Evolutionary conservation across 371 early-diverging fungal species (phyloP).

Genomic region (Blakeslea trispora): DNA sequence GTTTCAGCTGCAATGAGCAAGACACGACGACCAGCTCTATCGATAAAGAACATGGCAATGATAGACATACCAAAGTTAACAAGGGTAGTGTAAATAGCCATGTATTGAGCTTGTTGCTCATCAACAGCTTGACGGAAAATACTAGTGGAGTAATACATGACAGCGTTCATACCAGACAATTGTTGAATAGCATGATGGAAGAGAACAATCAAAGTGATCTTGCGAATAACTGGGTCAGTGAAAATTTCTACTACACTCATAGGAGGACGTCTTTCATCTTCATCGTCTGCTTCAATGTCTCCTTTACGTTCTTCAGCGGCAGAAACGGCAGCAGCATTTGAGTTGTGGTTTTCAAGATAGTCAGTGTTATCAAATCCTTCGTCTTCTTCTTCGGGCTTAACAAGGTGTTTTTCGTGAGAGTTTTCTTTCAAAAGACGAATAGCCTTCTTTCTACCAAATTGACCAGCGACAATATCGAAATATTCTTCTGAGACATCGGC

Average conservation of each 20-base stretch:
- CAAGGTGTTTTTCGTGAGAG: conserved; percentile 14
- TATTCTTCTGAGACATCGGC: conserved; percentile 17
- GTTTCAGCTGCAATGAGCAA: conserved; percentile 65
- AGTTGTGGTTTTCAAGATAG: neutral
- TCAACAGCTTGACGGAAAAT: conserved; percentile 51
- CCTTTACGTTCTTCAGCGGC: neutral
- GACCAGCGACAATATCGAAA: conserved; percentile 25
- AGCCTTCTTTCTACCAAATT: conserved; percentile 17
- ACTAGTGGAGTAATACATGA: conserved; percentile 79
- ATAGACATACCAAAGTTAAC: conserved; percentile 65
- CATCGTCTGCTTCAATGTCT: conserved; percentile 15
- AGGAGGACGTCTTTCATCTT: conserved; percentile 22
- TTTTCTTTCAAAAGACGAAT: conserved; percentile 20
- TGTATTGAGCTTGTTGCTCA: conserved; percentile 52
- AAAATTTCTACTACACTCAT: conserved; percentile 45
- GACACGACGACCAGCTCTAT: conserved; percentile 31
- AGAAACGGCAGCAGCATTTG: neutral
- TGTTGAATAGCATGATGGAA: conserved; percentile 69
- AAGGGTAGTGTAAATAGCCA: conserved; percentile 61
- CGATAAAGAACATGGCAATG: conserved; percentile 52
- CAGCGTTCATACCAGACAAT: conserved; percentile 85
- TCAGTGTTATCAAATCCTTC: conserved; percentile 26
- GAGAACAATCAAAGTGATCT: conserved; percentile 56
- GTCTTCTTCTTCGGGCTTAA: conserved; percentile 5
- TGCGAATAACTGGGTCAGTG: conserved; percentile 45